A percentile compares a stretch with the other conserved stretches of the same genome.
These are phyloP conservation scores for Cryphonectria naterciae DNA, from an alignment of 2,329 filamentous ascomycete genomes.

Conservation along the genomic window DNA sequence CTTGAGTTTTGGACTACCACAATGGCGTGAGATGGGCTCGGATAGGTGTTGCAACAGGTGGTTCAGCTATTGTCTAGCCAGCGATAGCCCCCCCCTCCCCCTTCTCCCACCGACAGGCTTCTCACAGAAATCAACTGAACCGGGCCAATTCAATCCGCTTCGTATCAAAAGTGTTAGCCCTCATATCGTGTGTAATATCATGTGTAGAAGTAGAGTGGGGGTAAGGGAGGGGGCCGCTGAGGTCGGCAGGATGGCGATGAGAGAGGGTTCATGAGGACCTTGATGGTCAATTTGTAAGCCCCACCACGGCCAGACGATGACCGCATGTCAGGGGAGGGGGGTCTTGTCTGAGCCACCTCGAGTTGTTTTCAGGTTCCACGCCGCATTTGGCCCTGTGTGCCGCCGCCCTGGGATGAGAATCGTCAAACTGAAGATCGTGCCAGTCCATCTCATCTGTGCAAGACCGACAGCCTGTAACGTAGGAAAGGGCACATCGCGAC, in stretches of 20 bases:
- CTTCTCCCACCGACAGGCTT: no score
- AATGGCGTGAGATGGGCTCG: background rate
- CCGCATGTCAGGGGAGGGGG: background rate
- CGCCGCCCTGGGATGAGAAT: background rate
- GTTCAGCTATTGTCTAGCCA: background rate
- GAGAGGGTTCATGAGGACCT: constrained; percentile 4
- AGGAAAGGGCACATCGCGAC: background rate
- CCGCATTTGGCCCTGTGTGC: background rate
- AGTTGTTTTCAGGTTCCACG: background rate
- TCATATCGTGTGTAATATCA: background rate
- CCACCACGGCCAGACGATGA: background rate
- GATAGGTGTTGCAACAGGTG: no score
- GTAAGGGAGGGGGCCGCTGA: background rate
- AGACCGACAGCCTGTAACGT: background rate
- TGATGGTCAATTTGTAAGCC: constrained; percentile 9
- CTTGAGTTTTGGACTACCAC: background rate
- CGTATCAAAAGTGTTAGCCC: background rate
- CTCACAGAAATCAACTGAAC: background rate
- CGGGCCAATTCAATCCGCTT: background rate
- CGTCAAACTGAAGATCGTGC: background rate
- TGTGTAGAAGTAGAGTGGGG: background rate
- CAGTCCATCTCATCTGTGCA: background rate
- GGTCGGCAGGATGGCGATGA: background rate
- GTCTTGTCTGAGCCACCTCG: background rate
- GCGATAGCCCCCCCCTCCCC: no score